Base-by-base conservation (phyloP, 1,284 basidiomycete genomes). In the Ganoderma resinaceum region DNA sequence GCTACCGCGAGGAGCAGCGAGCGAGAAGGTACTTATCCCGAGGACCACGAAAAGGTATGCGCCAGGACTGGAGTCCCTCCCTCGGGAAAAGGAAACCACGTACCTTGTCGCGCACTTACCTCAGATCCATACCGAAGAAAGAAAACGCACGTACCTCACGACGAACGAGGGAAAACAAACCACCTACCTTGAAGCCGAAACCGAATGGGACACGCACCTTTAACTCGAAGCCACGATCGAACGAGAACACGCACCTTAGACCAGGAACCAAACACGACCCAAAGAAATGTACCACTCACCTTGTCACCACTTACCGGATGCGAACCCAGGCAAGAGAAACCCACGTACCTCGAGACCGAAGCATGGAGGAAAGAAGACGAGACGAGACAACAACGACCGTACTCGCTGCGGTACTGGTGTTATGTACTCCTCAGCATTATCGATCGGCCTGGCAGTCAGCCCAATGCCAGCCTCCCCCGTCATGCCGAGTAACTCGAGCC, bases 11-110 rank as follows among this genome's bases (percentile, higher is more conserved):
- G 52, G 26, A 31, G 18, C 14, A 29, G 18, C 52, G 52, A 55
- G 31, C 31, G 52, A 16, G 52, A 55, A 33, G 31, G 29, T 55
- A 55, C 52, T 55, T 55, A 55, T 55, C 52, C 52, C 52, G 29
- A 55, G 52, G 52, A 55, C 52, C 52, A 55, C 52, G 52, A 55
- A 55, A 55, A 55, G 52, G 29, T 55, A 55, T 55, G 52, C 52
- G 29, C 52, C 52, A 55, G 52, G 52, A 55, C 52, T 16, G 52
- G 18, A 55, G 52, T 55, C 52, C 52, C 52, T 55, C 52, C 52
- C 52, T 55, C 52, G 31, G 52, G 52, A 55, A 52, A 52, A 26
- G 18, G 40, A 26, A 49, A 26, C 2, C n/a, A 49, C 46, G n/a
- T 23, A 49, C 46, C 46, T 49, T 49, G 46, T 26, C n/a, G n/a